These are phyloP conservation scores for Kodamaea fukazawae DNA, from an alignment of 805 yeast genomes.

Conservation along the genomic window DNA sequence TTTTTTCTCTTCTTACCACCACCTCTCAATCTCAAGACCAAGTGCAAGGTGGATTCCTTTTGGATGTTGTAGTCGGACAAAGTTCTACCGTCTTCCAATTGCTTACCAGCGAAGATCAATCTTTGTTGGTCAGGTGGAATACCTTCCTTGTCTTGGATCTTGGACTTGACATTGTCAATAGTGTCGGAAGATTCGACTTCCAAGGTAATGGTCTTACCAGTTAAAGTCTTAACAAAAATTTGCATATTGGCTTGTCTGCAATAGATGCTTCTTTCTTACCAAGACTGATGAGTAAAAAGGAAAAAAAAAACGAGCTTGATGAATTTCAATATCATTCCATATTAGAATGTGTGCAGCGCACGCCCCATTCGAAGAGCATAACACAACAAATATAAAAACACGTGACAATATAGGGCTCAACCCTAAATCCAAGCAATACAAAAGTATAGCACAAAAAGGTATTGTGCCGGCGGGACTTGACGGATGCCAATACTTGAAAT, in stretches of 20 bases:
- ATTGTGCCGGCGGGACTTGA: background rate
- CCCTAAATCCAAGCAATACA: too few relatives aligned
- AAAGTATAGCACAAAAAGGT: background rate
- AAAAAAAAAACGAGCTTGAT: background rate
- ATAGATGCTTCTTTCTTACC: constrained; percentile 51
- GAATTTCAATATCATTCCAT: too few relatives aligned
- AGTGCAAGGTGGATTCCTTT: constrained; percentile 97
- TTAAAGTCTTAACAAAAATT: constrained; percentile 98
- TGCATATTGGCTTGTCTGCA: constrained; percentile 61
- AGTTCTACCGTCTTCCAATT: constrained; percentile 98
- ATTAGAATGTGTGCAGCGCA: background rate
- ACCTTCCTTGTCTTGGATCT: constrained; percentile 99
- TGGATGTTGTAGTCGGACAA: constrained; percentile 99
- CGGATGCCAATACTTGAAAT: too few relatives aligned
- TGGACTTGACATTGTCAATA: constrained; percentile 97
- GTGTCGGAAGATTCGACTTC: constrained; percentile 99
- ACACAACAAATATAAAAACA: background rate
- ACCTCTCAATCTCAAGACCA: constrained; percentile 97
- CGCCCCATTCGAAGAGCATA: background rate
- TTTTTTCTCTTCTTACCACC: constrained; percentile 99
- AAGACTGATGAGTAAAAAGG: constrained; percentile 10
- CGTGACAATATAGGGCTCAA: constrained; percentile 1
- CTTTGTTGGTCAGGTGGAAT: constrained; percentile 99
- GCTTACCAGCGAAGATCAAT: constrained; percentile 99
- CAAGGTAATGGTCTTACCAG: constrained; percentile 98